Conservation (phyloP, 2,329 filamentous ascomycete species). For the Boeremia lycopersici region DNA sequence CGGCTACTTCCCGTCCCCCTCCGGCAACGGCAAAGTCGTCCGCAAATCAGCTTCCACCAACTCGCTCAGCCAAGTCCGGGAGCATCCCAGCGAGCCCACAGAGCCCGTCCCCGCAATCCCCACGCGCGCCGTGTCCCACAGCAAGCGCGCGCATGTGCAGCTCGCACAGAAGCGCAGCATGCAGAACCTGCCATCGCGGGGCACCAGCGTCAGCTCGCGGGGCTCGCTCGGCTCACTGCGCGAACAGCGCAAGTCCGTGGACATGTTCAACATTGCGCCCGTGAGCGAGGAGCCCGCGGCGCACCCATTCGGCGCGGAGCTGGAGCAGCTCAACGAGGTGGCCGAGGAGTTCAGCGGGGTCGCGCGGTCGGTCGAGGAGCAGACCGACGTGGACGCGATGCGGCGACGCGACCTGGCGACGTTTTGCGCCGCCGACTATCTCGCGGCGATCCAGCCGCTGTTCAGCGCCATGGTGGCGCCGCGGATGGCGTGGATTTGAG, state of each 20-base stretch:
- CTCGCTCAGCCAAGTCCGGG: conserved; percentile 37
- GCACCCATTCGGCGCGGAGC: conserved; percentile 86
- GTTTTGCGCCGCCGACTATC: conserved; percentile 81
- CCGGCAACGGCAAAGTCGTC: conserved; percentile 55
- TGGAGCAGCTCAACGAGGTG: conserved; percentile 90
- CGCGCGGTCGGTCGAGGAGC: conserved; percentile 66
- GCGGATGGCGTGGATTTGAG: conserved; percentile 46
- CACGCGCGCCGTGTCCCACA: conserved; percentile 81
- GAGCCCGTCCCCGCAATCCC: conserved; percentile 71
- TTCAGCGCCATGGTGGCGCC: conserved; percentile 33
- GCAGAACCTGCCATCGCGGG: conserved; percentile 42
- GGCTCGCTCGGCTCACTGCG: conserved; percentile 59
- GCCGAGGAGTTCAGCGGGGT: conserved; percentile 79
- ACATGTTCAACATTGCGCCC: conserved; percentile 47
- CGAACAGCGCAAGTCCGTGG: conserved; percentile 58
- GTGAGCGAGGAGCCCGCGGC: conserved; percentile 44
- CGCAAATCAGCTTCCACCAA: conserved; percentile 49
- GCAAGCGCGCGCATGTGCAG: conserved; percentile 82
- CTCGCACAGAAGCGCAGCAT: conserved; percentile 72
- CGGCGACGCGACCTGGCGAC: conserved; percentile 71
- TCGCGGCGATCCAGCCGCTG: conserved; percentile 76
- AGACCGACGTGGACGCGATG: conserved; percentile 77
- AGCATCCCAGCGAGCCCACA: conserved; percentile 21
- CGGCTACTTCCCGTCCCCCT: conserved; percentile 61
- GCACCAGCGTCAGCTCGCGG: conserved; percentile 20